Conservation (phyloP, 148 eudicot genomes). For the Hydrangea macrophylla region DNA sequence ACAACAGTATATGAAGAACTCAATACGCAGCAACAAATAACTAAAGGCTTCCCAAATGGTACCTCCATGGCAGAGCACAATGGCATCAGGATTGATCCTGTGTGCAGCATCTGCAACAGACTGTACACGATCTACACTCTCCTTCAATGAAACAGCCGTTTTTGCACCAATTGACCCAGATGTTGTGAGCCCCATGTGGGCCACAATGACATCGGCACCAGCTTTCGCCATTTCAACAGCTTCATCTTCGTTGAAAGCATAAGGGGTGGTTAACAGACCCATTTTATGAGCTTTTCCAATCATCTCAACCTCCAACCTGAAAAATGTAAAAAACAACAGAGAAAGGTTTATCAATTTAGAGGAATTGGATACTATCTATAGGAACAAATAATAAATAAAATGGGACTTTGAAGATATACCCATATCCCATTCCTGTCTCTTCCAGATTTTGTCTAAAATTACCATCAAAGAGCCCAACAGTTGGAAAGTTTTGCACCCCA, state of each 20-base stretch:
- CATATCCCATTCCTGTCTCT: constrained; percentile 99
- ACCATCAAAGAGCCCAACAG: constrained; percentile 97
- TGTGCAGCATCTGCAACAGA: constrained; percentile 95
- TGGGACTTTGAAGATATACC: constrained; percentile 34
- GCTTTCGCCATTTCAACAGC: constrained; percentile 87
- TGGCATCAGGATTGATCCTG: constrained; percentile 55
- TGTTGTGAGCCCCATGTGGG: constrained; percentile 96
- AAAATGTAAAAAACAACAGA: not conserved
- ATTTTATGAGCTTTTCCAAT: constrained; percentile 78
- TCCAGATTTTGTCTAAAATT: constrained; percentile 94
- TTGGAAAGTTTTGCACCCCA: constrained; percentile 97
- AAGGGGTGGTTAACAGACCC: constrained; percentile 94
- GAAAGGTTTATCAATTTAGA: constrained; percentile 1
- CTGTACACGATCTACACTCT: constrained; percentile 82
- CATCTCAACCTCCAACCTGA: constrained; percentile 93
- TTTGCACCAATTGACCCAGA: constrained; percentile 95
- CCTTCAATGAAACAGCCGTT: constrained; percentile 72
- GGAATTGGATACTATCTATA: not conserved
- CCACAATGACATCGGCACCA: constrained; percentile 93
- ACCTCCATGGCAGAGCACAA: constrained; percentile 99
- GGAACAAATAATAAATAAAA: not conserved
- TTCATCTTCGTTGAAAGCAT: constrained; percentile 86
- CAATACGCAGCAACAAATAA: too few species aligned
- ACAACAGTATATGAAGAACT: too few species aligned
- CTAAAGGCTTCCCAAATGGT: constrained; percentile 9